phyloP scores from a whole-genome alignment of 352 stramenopile species.

The Pythium guiyangense region DNA sequence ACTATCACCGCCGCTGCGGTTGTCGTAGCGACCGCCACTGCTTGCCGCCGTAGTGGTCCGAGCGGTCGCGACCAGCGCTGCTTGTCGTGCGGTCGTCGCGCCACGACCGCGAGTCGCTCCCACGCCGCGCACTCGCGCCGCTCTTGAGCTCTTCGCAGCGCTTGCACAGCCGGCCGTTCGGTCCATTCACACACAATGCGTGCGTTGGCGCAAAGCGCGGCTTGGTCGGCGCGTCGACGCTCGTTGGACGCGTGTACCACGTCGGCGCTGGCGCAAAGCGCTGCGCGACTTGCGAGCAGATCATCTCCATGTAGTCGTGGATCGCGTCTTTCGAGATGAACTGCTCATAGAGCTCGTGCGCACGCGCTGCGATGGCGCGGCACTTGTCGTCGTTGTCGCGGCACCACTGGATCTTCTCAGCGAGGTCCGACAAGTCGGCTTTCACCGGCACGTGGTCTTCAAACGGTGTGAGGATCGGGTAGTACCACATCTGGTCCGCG shows the following conservation, averaged over 20 bases:
- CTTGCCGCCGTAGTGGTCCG: slow-evolving; percentile 5
- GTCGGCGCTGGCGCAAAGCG: slow-evolving; percentile 67
- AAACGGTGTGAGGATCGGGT: slow-evolving; percentile 94
- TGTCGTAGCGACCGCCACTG: slow-evolving; percentile 17
- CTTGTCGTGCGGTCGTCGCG: slow-evolving; percentile 13
- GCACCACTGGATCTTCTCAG: slow-evolving; percentile 98
- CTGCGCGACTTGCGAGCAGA: slow-evolving; percentile 90
- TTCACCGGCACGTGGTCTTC: slow-evolving; percentile 98
- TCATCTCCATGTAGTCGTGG: slow-evolving; percentile 97
- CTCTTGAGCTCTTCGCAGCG: slow-evolving; percentile 63
- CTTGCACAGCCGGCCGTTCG: slow-evolving; percentile 55
- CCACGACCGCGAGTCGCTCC: slow-evolving; percentile 15
- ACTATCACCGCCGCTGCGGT: slow-evolving; percentile 17
- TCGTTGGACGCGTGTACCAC: slow-evolving; percentile 64
- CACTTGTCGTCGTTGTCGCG: slow-evolving; percentile 97
- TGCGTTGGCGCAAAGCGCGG: slow-evolving; percentile 43
- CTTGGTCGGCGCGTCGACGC: slow-evolving; percentile 55
- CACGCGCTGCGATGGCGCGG: slow-evolving; percentile 92
- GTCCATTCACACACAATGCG: slow-evolving; percentile 56
- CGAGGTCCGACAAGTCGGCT: slow-evolving; percentile 95
- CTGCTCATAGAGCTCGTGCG: slow-evolving; percentile 92
- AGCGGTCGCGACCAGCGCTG: slow-evolving; percentile 4
- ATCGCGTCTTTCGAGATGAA: slow-evolving; percentile 90
- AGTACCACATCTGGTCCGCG: slow-evolving; percentile 97
- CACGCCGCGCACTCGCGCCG: slow-evolving; percentile 36